Evolutionary conservation across 176 grass and related monocot species (phyloP).

Genomic region (Luzula sylvatica): DNA sequence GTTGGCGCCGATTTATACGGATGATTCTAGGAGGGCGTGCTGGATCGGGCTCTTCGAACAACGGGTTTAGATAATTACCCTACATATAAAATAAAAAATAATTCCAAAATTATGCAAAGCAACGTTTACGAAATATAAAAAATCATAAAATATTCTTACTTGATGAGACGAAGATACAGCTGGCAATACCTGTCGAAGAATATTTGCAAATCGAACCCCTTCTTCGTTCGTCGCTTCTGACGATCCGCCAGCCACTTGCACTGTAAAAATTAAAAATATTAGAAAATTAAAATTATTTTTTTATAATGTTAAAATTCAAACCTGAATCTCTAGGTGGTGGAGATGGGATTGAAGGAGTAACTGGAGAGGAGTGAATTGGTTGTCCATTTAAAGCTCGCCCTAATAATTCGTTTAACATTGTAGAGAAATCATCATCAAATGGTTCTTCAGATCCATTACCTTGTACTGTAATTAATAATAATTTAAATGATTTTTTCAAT

Average conservation of each 20-base stretch:
- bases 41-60: neutral
- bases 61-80: neutral
- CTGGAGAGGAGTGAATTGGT: constrained; percentile 34
- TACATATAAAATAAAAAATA: too few species aligned
- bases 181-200: constrained; percentile 78
- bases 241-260: constrained; percentile 10
- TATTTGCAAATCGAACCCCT: constrained; percentile 58
- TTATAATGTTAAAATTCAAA: neutral
- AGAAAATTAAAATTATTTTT: too few species aligned
- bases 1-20: too few species aligned
- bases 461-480: neutral
- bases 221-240: constrained; percentile 46
- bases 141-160: constrained; percentile 14
- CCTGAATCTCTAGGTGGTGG: constrained; percentile 32
- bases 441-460: neutral
- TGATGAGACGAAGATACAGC: constrained; percentile 36
- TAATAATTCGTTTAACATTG: constrained; percentile 14
- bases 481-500: neutral
- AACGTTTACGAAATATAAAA: neutral
- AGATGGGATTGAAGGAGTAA: constrained; percentile 39
- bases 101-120: too few species aligned
- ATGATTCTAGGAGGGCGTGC: neutral
- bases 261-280: neutral
- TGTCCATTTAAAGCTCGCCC: neutral
- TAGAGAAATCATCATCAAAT: neutral